Evolutionary conservation across 1,284 basidiomycete species (phyloP).

Genomic region (Ustilago lituana): DNA sequence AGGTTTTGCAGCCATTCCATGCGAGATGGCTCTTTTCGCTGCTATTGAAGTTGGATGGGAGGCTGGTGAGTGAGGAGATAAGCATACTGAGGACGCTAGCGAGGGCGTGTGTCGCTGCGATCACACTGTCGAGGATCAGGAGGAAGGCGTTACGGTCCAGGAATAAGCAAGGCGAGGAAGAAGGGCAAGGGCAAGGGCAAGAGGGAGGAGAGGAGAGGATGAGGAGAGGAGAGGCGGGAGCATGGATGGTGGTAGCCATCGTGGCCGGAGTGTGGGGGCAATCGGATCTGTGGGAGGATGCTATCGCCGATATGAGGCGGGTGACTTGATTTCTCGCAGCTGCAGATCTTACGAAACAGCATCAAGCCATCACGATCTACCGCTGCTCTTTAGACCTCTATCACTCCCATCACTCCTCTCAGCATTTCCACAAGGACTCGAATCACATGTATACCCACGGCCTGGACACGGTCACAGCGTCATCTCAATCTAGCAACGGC

Average conservation of each 20-base stretch:
- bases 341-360: too few relatives aligned
- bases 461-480: too few relatives aligned
- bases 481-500: too few relatives aligned
- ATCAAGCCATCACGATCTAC: too few relatives aligned
- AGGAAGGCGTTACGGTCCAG: constrained; percentile 29
- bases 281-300: constrained; percentile 83
- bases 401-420: too few relatives aligned
- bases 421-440: too few relatives aligned
- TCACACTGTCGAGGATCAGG: constrained; percentile 62
- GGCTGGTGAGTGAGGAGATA: constrained; percentile 80
- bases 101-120: constrained; percentile 75
- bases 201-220: constrained; percentile 45
- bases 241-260: constrained; percentile 83
- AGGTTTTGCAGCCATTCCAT: constrained; percentile 74
- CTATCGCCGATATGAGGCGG: constrained; percentile 58
- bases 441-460: too few relatives aligned
- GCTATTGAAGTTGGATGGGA: constrained; percentile 77
- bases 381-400: too few relatives aligned
- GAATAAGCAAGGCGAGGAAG: not conserved
- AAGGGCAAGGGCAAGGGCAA: constrained; percentile 39
- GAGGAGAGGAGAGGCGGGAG: constrained; percentile 72
- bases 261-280: constrained; percentile 85
- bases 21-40: constrained; percentile 85
- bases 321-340: constrained; percentile 21
- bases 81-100: constrained; percentile 80